phyloP scores from a whole-genome alignment of 257 asterid genomes.

The Capsicum rhomboideum region DNA sequence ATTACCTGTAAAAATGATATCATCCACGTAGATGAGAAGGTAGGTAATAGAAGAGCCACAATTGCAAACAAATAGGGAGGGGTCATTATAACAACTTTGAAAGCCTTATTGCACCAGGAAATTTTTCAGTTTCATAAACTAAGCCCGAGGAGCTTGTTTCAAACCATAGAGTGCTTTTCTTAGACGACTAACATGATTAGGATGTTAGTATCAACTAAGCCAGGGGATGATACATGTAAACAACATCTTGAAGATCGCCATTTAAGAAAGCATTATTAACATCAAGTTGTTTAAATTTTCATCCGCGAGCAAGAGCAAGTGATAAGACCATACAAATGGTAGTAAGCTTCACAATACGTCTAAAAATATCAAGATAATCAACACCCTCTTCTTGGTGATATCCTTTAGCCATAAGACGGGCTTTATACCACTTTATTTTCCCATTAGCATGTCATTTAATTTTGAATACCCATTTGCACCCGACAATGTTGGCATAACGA shows the following conservation, averaged over 20 bases:
- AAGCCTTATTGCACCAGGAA: background rate
- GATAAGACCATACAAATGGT: background rate
- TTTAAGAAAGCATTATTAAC: background rate
- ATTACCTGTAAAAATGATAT: background rate
- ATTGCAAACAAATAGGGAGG: background rate
- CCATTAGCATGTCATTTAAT: background rate
- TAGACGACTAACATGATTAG: background rate
- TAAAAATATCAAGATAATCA: background rate
- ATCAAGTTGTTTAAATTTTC: background rate
- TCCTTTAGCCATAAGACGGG: background rate
- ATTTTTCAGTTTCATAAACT: background rate
- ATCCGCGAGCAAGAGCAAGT: background rate
- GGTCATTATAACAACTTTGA: background rate
- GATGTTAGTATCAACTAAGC: background rate
- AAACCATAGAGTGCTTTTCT: background rate
- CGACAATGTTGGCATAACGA: background rate
- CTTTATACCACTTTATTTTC: background rate
- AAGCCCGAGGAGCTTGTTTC: background rate
- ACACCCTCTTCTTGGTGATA: background rate
- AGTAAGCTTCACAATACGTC: background rate
- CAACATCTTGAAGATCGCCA: background rate
- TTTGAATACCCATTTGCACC: background rate
- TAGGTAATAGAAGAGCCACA: background rate
- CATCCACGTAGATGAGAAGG: background rate
- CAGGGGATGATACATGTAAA: background rate